phyloP scores from a whole-genome alignment of 768 basidiomycete genomes.

The Lenzites betulinus region DNA sequence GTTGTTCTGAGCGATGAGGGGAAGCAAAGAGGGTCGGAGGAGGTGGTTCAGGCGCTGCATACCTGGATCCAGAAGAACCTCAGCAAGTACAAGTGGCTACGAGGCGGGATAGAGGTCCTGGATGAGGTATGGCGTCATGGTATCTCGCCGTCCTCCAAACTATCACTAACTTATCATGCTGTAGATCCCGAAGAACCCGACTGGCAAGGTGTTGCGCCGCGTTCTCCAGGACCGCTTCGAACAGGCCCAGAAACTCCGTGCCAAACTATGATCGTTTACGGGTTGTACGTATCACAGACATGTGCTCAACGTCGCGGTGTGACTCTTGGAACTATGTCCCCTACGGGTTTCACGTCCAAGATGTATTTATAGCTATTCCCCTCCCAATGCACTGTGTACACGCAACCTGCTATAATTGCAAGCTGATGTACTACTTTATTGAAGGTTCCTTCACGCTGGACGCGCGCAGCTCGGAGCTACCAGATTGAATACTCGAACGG shows the following conservation, averaged over 20 bases:
- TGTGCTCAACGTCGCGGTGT: background rate
- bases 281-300: background rate
- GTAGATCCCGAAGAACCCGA: constrained; percentile 63
- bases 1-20: constrained; percentile 64
- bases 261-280: background rate
- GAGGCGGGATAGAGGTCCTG: constrained; percentile 71
- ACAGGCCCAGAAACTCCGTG: background rate
- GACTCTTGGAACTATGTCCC: no score
- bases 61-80: constrained; percentile 62
- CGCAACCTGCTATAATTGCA: no score
- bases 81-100: constrained; percentile 76
- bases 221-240: constrained; percentile 63
- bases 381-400: no score
- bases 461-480: no score
- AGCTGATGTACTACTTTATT: no score
- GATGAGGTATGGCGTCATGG: constrained; percentile 49
- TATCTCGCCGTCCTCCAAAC: background rate
- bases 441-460: no score
- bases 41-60: constrained; percentile 51
- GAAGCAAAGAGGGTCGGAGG: constrained; percentile 44
- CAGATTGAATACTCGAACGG: no score
- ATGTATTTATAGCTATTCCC: no score
- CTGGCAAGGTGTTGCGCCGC: constrained; percentile 66
- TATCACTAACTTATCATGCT: background rate
- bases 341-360: no score